Percentiles rank a stretch among this genome's conserved stretches.
These are phyloP conservation scores for Ceratobasidium sp. DNA, from an alignment of 1,284 basidiomycete species.

Conservation along the genomic window DNA sequence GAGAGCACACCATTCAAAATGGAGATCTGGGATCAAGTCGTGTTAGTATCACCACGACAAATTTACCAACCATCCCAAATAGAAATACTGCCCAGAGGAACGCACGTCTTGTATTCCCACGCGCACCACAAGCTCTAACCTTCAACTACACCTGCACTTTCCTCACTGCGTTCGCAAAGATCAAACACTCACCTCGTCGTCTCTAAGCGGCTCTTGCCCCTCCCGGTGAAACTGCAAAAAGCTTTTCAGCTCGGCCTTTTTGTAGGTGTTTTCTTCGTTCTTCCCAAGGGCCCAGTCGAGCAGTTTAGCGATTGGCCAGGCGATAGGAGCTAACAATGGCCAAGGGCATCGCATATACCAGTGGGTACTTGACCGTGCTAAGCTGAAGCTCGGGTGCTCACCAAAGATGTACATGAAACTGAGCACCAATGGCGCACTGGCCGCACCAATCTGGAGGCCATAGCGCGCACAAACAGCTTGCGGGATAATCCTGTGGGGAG, in stretches of 20 bases:
- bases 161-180: background rate
- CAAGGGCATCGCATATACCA: background rate
- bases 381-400: conserved; percentile 52
- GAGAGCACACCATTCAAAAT: conserved; percentile 91
- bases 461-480: conserved; percentile 88
- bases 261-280: conserved; percentile 81
- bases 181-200: conserved; percentile 34
- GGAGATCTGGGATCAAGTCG: conserved; percentile 67
- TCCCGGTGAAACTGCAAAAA: conserved; percentile 85
- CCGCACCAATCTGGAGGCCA: conserved; percentile 89
- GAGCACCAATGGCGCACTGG: conserved; percentile 84
- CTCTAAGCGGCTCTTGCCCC: conserved; percentile 34
- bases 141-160: background rate
- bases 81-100: background rate
- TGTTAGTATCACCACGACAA: background rate
- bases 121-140: background rate
- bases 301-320: conserved; percentile 89
- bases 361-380: background rate
- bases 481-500: conserved; percentile 79
- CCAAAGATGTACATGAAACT: conserved; percentile 83
- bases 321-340: conserved; percentile 71
- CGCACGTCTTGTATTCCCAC: no score
- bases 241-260: conserved; percentile 91
- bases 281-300: conserved; percentile 82
- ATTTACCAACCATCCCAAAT: background rate